Conservation (phyloP, 176 grass and related monocot species). For the Chloris gayana region DNA sequence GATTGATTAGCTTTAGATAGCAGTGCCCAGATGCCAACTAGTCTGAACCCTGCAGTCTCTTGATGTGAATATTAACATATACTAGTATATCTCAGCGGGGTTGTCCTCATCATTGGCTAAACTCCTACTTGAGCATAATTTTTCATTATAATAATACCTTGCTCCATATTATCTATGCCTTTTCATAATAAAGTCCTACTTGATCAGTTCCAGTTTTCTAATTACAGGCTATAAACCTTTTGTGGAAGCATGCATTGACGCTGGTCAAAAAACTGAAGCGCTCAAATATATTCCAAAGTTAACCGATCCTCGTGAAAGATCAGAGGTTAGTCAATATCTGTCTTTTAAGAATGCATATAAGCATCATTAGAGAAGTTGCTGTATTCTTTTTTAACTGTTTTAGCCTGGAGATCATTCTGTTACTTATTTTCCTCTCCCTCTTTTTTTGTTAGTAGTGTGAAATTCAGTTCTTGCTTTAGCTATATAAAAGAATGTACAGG, state of each 20-base stretch:
- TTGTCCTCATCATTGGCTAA: slow-evolving; percentile 15
- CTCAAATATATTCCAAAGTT: slow-evolving; percentile 85
- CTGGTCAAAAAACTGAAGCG: slow-evolving; percentile 85
- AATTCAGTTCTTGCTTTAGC: neutral
- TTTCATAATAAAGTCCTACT: too few relatives aligned
- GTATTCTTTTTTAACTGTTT: neutral
- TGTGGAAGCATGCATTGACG: slow-evolving; percentile 98
- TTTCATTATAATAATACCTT: slow-evolving; percentile 9
- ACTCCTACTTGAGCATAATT: neutral
- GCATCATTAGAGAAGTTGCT: neutral
- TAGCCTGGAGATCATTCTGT: slow-evolving; percentile 3
- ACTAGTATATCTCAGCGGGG: neutral
- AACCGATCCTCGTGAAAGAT: slow-evolving; percentile 78
- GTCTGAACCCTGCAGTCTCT: neutral
- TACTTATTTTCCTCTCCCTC: neutral
- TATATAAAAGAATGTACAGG: neutral
- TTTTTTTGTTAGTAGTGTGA: neutral
- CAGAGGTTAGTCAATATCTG: slow-evolving; percentile 55
- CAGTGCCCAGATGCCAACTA: neutral
- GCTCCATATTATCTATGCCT: neutral
- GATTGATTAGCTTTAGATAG: neutral
- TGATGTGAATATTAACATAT: slow-evolving; percentile 3
- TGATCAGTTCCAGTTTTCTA: slow-evolving; percentile 5
- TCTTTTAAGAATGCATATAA: slow-evolving; percentile 1
- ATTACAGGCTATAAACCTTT: slow-evolving; percentile 88